phyloP scores from a whole-genome alignment of 768 basidiomycete species.

The Leucogyrophana mollusca region DNA sequence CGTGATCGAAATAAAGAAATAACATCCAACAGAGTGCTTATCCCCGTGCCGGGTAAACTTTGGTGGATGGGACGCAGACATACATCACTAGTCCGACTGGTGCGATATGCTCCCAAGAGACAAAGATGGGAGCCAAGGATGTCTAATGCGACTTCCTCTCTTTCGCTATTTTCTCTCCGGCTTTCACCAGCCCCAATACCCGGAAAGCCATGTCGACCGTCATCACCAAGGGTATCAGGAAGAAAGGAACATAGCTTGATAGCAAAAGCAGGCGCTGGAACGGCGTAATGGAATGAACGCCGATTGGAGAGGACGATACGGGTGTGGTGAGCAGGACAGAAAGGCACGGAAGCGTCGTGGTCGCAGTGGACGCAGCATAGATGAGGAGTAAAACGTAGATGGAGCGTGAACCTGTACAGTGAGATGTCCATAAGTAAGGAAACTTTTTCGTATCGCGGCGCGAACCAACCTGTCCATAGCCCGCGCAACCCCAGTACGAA shows the following conservation, averaged over 20 bases:
- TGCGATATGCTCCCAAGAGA: too few relatives aligned
- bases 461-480: conserved; percentile 49
- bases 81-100: too few relatives aligned
- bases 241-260: conserved; percentile 74
- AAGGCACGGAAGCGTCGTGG: conserved; percentile 76
- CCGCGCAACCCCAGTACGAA: conserved; percentile 69
- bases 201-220: conserved; percentile 66
- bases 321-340: conserved; percentile 56
- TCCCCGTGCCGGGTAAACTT: too few relatives aligned
- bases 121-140: too few relatives aligned
- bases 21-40: too few relatives aligned
- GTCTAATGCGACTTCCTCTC: conserved; percentile 36
- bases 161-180: conserved; percentile 18
- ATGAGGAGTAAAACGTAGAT: conserved; percentile 65
- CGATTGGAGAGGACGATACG: conserved; percentile 29
- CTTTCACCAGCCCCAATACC: conserved; percentile 29
- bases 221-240: conserved; percentile 69
- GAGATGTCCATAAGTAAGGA: neutral
- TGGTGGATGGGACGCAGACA: too few relatives aligned
- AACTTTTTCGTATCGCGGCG: conserved; percentile 1
- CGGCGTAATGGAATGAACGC: conserved; percentile 40
- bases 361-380: conserved; percentile 77
- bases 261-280: conserved; percentile 60
- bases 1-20: too few relatives aligned
- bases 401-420: conserved; percentile 40